phyloP scores from a whole-genome alignment of 768 basidiomycete genomes.

The Russula dissimulans region DNA sequence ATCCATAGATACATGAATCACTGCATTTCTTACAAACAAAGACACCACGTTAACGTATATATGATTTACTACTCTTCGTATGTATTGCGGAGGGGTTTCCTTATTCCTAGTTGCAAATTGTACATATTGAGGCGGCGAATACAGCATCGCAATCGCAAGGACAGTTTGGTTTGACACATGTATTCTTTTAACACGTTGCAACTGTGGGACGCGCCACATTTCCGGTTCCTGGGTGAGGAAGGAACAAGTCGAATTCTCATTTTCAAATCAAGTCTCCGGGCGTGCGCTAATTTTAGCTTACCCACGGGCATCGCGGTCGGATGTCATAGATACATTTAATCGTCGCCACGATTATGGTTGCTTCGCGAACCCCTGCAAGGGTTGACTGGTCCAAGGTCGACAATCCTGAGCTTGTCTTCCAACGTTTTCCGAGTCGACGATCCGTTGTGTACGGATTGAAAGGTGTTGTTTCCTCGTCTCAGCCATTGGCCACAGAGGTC shows the following conservation, averaged over 20 bases:
- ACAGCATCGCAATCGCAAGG: too few species aligned
- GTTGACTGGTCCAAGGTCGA: slow-evolving; percentile 57
- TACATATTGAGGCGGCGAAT: too few species aligned
- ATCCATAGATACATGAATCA: not conserved
- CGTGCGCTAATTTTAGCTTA: too few species aligned
- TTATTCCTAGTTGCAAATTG: not conserved
- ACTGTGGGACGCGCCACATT: too few species aligned
- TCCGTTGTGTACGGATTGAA: slow-evolving; percentile 57
- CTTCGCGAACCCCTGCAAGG: slow-evolving; percentile 21
- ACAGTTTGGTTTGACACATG: too few species aligned
- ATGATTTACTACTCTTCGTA: not conserved
- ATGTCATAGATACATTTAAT: too few species aligned
- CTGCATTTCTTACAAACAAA: not conserved
- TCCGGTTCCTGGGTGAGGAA: too few species aligned
- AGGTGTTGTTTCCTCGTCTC: slow-evolving; percentile 76
- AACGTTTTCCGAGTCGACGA: slow-evolving; percentile 73
- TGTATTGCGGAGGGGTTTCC: not conserved
- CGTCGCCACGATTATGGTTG: not conserved
- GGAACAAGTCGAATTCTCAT: too few species aligned
- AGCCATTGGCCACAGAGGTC: slow-evolving; percentile 85
- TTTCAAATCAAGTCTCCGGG: too few species aligned
- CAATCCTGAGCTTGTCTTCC: slow-evolving; percentile 53
- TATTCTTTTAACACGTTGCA: too few species aligned
- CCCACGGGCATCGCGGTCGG: too few species aligned
- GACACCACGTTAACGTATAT: too few species aligned